A percentile compares a stretch with the other conserved stretches of the same genome.
These are phyloP conservation scores for Ophiostoma novo-ulmi DNA, from an alignment of 2,329 filamentous ascomycete species.

Conservation along the genomic window DNA sequence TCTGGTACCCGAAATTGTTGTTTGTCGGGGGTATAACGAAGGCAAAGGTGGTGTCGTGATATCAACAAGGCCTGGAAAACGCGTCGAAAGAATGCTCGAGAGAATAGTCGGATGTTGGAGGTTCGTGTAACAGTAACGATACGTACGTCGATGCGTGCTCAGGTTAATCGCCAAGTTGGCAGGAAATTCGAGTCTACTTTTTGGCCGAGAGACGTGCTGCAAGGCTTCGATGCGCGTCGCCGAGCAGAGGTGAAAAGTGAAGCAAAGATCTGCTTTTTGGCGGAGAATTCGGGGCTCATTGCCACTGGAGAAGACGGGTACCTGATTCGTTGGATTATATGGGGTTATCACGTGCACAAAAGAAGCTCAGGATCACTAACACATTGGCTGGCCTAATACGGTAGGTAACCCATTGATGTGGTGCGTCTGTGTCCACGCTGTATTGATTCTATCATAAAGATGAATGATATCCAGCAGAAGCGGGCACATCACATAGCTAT, in stretches of 20 bases:
- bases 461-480: too few relatives aligned
- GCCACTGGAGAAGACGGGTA: neutral
- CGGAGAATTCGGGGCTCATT: conserved; percentile 18
- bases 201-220: conserved; percentile 9
- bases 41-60: conserved; percentile 2
- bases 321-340: conserved; percentile 12
- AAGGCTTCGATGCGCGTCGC: conserved; percentile 8
- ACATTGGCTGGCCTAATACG: neutral
- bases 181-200: neutral
- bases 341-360: neutral
- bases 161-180: neutral
- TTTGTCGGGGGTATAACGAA: neutral
- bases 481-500: too few relatives aligned
- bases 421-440: neutral
- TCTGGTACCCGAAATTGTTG: neutral
- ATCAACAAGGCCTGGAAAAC: neutral
- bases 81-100: conserved; percentile 6
- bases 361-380: neutral
- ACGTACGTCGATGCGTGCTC: neutral
- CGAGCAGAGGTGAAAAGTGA: conserved; percentile 15
- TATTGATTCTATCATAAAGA: too few relatives aligned
- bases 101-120: too few relatives aligned
- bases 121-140: neutral
- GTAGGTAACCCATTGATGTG: neutral
- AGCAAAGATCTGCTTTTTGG: conserved; percentile 18